Evolutionary conservation across 2,329 filamentous ascomycete species (phyloP).

Genomic region (Simplicillium sp.): DNA sequence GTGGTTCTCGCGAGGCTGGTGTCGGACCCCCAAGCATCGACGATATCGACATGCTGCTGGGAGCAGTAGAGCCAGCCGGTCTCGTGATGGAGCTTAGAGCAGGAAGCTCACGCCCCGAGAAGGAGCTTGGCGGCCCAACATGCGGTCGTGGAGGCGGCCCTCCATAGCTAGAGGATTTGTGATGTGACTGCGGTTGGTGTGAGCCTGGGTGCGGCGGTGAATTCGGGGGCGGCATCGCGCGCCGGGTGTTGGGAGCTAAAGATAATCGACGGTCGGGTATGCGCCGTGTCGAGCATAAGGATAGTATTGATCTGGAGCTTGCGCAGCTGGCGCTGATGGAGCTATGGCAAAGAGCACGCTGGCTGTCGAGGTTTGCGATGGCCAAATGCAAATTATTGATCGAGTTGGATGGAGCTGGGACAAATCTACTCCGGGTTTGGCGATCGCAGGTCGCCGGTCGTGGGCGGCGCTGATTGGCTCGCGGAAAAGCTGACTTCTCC

Average conservation of each 20-base stretch:
- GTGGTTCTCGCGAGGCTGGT: conserved; percentile 30
- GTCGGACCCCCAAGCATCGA: conserved; percentile 48
- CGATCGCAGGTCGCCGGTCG: no score
- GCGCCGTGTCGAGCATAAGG: no score
- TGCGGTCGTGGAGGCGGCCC: conserved; percentile 35
- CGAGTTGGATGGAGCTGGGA: no score
- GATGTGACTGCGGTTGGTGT: conserved; percentile 19
- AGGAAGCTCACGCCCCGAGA: conserved; percentile 42
- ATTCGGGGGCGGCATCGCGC: conserved; percentile 35
- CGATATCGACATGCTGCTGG: conserved; percentile 51
- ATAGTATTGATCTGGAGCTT: no score
- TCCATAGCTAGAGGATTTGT: conserved; percentile 24
- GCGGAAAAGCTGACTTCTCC: no score
- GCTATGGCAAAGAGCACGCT: no score
- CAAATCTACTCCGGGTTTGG: no score
- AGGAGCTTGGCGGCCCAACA: conserved; percentile 33
- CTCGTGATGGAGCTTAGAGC: conserved; percentile 40
- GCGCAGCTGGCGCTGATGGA: conserved; percentile 9
- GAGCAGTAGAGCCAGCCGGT: conserved; percentile 30
- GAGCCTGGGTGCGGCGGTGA: conserved; percentile 31
- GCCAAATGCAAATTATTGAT: no score
- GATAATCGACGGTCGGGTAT: no score
- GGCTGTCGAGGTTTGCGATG: no score
- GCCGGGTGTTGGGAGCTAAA: conserved; percentile 16
- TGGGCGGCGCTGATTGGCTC: no score